These are phyloP conservation scores for Phlyctochytrium bullatum DNA, from an alignment of 192 early-diverging fungal species.

Conservation along the genomic window DNA sequence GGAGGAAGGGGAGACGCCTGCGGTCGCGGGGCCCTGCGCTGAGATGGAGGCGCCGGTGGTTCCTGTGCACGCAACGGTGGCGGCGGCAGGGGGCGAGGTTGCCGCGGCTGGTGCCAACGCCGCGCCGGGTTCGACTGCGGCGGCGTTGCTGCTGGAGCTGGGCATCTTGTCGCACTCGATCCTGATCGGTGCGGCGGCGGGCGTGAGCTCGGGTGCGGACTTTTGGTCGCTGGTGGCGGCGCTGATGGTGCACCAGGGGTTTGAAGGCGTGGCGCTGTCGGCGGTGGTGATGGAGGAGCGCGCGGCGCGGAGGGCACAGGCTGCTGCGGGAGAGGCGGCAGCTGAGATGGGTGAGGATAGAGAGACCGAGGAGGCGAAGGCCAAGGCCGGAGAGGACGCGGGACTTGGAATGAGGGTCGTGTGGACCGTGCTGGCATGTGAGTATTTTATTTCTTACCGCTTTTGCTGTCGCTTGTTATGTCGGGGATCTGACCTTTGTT, in stretches of 20 bases:
- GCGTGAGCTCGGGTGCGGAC: constrained; percentile 29
- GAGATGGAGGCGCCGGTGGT: too few species aligned
- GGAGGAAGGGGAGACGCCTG: neutral
- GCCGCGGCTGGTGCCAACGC: neutral
- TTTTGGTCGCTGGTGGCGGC: constrained; percentile 38
- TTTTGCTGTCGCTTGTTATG: constrained; percentile 62
- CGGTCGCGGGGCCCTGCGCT: too few species aligned
- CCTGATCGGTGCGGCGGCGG: constrained; percentile 49
- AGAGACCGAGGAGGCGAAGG: neutral
- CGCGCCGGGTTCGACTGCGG: neutral
- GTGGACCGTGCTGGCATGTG: neutral
- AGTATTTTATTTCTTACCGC: constrained; percentile 46
- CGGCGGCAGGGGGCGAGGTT: too few species aligned
- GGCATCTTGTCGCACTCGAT: constrained; percentile 48
- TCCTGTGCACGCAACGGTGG: too few species aligned
- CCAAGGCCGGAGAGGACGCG: neutral
- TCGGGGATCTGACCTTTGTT: constrained; percentile 29
- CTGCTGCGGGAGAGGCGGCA: too few species aligned
- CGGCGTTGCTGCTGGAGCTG: constrained; percentile 32
- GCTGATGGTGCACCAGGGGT: constrained; percentile 49
- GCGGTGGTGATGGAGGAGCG: constrained; percentile 23
- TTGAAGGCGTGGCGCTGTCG: constrained; percentile 37
- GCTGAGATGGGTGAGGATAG: too few species aligned
- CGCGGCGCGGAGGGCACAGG: too few species aligned
- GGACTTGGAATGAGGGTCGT: neutral